Evolutionary conservation across 768 basidiomycete species (phyloP).

Genomic region (Hygrophoropsis aurantiaca): DNA sequence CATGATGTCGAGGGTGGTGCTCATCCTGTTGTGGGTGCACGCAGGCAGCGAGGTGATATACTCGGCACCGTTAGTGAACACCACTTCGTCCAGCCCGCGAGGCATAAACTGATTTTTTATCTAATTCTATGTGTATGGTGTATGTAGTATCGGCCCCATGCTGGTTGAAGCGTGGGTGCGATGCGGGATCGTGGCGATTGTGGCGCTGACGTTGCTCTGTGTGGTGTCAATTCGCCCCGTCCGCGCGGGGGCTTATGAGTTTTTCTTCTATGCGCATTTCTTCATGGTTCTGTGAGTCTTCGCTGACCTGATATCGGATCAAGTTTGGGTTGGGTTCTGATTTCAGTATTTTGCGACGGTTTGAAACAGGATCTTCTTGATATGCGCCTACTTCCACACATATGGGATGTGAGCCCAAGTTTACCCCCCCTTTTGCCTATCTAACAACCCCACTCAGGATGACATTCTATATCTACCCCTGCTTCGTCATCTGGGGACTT

Average conservation of each 20-base stretch:
- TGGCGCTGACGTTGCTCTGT: conserved; percentile 38
- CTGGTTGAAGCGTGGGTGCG: conserved; percentile 13
- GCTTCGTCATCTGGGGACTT: conserved; percentile 52
- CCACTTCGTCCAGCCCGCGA: not conserved
- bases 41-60: conserved; percentile 23
- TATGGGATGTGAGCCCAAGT: conserved; percentile 28
- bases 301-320: not conserved
- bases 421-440: conserved; percentile 9
- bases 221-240: conserved; percentile 50
- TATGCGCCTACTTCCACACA: conserved; percentile 40
- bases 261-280: conserved; percentile 50
- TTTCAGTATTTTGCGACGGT: conserved; percentile 43
- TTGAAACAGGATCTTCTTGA: conserved; percentile 27
- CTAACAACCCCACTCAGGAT: conserved; percentile 16
- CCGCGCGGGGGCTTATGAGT: conserved; percentile 47
- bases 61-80: conserved; percentile 13
- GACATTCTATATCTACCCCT: conserved; percentile 44
- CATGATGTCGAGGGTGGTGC: conserved; percentile 42
- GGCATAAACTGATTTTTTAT: not conserved
- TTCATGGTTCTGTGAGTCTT: conserved; percentile 36
- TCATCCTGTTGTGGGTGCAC: conserved; percentile 51
- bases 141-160: conserved; percentile 7
- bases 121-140: too few relatives aligned
- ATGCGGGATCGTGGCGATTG: conserved; percentile 34
- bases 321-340: not conserved